phyloP scores from a whole-genome alignment of 495 filamentous ascomycete genomes.

The Neurospora hispaniola region DNA sequence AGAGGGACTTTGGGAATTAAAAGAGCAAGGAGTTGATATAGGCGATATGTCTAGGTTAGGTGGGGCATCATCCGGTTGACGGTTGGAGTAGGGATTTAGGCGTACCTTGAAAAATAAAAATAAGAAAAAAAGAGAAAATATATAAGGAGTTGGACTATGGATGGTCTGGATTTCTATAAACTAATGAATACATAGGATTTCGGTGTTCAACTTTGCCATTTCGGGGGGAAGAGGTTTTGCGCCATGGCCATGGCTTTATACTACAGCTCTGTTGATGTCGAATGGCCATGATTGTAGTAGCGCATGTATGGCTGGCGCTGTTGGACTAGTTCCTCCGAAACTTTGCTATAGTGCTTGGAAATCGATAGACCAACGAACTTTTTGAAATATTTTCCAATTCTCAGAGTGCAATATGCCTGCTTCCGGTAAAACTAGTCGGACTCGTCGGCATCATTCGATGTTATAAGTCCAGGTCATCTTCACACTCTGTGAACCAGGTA shows the following conservation, averaged over 20 bases:
- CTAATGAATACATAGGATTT: neutral
- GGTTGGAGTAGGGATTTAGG: neutral
- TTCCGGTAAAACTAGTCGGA: neutral
- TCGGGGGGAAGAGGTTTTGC: neutral
- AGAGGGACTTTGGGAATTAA: neutral
- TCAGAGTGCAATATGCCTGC: neutral
- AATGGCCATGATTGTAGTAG: neutral
- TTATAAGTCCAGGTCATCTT: neutral
- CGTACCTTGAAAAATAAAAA: neutral
- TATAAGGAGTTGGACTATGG: neutral
- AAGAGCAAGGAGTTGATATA: neutral
- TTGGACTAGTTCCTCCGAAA: neutral
- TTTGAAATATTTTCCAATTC: neutral
- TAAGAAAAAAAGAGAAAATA: too few species aligned
- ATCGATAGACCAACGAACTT: neutral
- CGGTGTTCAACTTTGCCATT: neutral
- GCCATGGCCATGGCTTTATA: neutral
- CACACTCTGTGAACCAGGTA: neutral
- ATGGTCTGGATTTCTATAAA: neutral
- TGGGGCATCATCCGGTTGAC: neutral
- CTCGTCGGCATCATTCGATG: neutral
- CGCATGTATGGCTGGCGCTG: neutral
- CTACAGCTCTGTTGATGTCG: neutral
- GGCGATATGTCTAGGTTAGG: neutral
- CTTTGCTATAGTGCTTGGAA: neutral